Evolutionary conservation across 169 alveolate species (phyloP).

Genomic region (Amoebophrya sp.): DNA sequence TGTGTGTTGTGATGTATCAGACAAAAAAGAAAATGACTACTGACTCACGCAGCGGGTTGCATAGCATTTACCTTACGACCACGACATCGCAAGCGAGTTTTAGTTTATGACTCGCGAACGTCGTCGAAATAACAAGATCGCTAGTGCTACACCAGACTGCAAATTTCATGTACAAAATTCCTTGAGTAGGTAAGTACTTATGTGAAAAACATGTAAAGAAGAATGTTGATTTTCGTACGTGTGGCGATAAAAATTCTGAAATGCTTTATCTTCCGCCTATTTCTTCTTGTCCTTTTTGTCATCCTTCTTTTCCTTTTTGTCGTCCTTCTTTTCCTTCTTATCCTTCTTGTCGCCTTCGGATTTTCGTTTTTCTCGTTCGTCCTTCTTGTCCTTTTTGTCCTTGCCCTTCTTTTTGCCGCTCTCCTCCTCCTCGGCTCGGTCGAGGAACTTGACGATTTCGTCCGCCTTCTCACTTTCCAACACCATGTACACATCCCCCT

Average conservation of each 20-base stretch:
- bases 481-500: slow-evolving; percentile 14
- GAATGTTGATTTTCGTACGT: no score
- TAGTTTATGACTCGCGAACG: no score
- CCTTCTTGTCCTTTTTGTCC: background rate
- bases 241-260: background rate
- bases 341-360: background rate
- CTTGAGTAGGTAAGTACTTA: no score
- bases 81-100: no score
- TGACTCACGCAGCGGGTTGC: no score
- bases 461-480: background rate
- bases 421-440: background rate
- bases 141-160: no score
- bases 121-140: no score
- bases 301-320: background rate
- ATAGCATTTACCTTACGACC: no score
- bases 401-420: background rate
- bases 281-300: background rate
- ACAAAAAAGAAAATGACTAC: no score
- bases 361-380: background rate
- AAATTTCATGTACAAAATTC: no score
- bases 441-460: background rate
- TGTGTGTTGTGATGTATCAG: no score
- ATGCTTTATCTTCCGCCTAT: background rate
- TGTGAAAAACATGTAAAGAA: no score
- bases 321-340: background rate